Evolutionary conservation across 2,329 filamentous ascomycete species (phyloP).

Genomic region (Dactylellina sp.): DNA sequence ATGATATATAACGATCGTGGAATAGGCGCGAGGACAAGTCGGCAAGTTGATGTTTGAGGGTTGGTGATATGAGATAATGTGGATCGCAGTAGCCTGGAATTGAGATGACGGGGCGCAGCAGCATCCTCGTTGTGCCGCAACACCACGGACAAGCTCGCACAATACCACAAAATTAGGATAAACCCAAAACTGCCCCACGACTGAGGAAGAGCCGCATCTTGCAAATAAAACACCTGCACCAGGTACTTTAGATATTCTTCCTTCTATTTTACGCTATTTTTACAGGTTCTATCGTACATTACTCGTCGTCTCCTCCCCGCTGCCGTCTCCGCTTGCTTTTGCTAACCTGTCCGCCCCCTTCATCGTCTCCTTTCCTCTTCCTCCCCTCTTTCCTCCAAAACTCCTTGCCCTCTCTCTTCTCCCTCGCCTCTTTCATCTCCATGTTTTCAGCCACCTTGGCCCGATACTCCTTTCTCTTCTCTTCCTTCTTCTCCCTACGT

Average conservation of each 20-base stretch:
- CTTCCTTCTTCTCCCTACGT: slow-evolving; percentile 85
- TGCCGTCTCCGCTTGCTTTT: slow-evolving; percentile 61
- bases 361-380: slow-evolving; percentile 73
- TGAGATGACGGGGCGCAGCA: slow-evolving; percentile 30
- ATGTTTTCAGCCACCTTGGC: slow-evolving; percentile 83
- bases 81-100: not conserved
- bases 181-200: no score
- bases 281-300: slow-evolving; percentile 27
- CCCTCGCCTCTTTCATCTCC: slow-evolving; percentile 85
- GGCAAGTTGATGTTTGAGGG: not conserved
- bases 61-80: slow-evolving; percentile 6
- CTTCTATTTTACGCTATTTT: no score
- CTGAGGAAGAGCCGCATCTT: no score
- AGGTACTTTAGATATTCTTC: no score
- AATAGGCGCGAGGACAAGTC: not conserved
- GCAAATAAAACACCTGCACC: no score
- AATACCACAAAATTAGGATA: not conserved
- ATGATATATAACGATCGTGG: slow-evolving; percentile 25
- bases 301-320: slow-evolving; percentile 41
- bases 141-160: slow-evolving; percentile 11
- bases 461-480: slow-evolving; percentile 81
- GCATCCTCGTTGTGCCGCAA: slow-evolving; percentile 20
- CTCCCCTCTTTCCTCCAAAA: slow-evolving; percentile 93
- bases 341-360: slow-evolving; percentile 67
- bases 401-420: slow-evolving; percentile 91